Evolutionary conservation across 139 green algal genomes (phyloP).

Genomic region (Tetratostichococcus sp.): DNA sequence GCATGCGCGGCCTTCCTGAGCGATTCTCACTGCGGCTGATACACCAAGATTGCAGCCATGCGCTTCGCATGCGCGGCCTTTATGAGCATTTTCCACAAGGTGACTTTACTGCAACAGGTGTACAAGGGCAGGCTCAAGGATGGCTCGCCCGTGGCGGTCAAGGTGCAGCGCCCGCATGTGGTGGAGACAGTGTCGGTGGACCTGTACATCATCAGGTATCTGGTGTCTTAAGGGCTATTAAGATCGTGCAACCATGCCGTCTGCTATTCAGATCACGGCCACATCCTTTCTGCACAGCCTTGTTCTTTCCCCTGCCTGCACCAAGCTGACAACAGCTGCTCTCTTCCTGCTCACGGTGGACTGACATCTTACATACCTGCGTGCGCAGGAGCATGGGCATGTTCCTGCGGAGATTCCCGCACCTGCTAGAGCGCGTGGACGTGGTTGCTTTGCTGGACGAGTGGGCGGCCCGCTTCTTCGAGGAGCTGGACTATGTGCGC

Average conservation of each 20-base stretch:
- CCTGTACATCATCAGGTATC: conserved; percentile 78
- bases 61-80: too few species aligned
- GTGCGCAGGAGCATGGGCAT: conserved; percentile 46
- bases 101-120: conserved; percentile 36
- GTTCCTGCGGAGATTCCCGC: conserved; percentile 52
- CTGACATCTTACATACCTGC: too few species aligned
- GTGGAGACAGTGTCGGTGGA: conserved; percentile 88
- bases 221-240: too few species aligned
- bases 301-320: too few species aligned
- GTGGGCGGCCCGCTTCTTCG: conserved; percentile 95
- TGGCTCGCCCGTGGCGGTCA: conserved; percentile 88
- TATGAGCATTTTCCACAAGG: neutral
- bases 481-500: conserved; percentile 96
- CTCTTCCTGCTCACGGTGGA: too few species aligned
- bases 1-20: too few species aligned
- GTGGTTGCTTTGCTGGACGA: conserved; percentile 95
- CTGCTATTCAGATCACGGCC: too few species aligned
- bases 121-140: conserved; percentile 74
- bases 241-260: too few species aligned
- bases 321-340: too few species aligned
- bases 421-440: conserved; percentile 48
- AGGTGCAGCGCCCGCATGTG: conserved; percentile 89
- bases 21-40: too few species aligned
- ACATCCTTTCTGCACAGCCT: too few species aligned
- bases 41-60: too few species aligned